A percentile compares a stretch with the other conserved stretches of the same genome.
phyloP scores from a whole-genome alignment of 805 yeast genomes.

The Spathaspora boniae region DNA sequence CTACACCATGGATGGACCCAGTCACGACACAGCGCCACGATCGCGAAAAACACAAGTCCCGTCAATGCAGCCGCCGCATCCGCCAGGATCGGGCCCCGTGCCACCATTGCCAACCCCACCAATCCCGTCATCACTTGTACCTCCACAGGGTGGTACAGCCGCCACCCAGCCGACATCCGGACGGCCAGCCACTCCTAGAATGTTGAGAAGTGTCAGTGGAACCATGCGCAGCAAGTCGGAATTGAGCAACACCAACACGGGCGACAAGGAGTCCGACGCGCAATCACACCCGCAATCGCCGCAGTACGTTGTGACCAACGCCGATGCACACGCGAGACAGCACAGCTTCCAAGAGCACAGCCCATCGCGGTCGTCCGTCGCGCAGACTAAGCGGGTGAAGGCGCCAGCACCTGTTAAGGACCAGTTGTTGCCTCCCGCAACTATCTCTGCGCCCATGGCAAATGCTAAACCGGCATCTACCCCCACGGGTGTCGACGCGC shows the following conservation, averaged over 20 bases:
- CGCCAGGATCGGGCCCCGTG: too few species aligned
- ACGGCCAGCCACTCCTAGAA: conserved; percentile 66
- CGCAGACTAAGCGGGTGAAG: conserved; percentile 1
- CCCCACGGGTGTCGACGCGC: conserved; percentile 3
- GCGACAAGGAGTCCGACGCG: neutral
- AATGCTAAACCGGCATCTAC: conserved; percentile 8
- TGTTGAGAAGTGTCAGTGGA: conserved; percentile 58
- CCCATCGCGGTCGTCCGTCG: neutral
- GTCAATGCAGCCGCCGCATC: too few species aligned
- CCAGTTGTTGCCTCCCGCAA: conserved; percentile 32
- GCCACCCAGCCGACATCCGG: conserved; percentile 14
- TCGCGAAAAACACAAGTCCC: too few species aligned
- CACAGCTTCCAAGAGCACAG: conserved; percentile 12
- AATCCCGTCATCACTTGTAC: too few species aligned
- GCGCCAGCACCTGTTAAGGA: conserved; percentile 11
- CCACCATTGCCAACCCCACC: too few species aligned
- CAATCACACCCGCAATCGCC: too few species aligned
- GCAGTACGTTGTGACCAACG: conserved; percentile 1
- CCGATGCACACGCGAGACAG: conserved; percentile 15
- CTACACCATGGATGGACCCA: too few species aligned
- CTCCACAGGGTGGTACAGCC: too few species aligned
- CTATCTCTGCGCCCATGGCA: conserved; percentile 17
- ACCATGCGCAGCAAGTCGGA: conserved; percentile 17
- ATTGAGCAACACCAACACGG: conserved; percentile 2
- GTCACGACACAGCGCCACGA: too few species aligned